Base-by-base conservation (phyloP, 768 basidiomycete species). In the Amyloporia xantha region DNA sequence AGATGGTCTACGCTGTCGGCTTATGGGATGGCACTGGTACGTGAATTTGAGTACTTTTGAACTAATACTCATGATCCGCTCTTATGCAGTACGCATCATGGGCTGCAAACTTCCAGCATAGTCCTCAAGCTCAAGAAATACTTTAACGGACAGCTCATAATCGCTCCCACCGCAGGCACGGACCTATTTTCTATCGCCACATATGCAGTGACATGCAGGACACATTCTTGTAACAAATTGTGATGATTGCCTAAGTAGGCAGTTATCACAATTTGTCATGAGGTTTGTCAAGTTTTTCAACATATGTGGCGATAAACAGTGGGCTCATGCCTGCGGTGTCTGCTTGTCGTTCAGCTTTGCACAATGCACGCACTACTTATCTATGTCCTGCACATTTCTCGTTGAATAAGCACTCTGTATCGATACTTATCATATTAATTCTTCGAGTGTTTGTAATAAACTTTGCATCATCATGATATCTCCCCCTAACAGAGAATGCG, bases 1-100 rank as follows among this genome's bases (percentile, higher is more conserved):
- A 93, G 64, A 91, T 92, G 91, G 63, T 92, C 54, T 86, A 81
- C 57, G 86, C 79, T 15, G 62, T 83, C 13, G 88, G 88, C 7
- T 77, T 78, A 38, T 76, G 83, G 43, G 88, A 91, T 62, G 88
- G 89, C 13, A 73, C 63, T 25, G 64, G 68, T 68, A 41, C 49
- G 68, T 63, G n/a, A n/a, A 19, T 13, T 38, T 20, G 25, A 23
- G 15, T 7, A 47, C 12, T n/a, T n/a, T 24, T 12, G 40, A 17
- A n/a, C n/a, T n/a, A n/a, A 48, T 24, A 41, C 53, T 52, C 47
- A 56, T 50, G 37, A 43, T 40, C 30, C 49, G 26, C 48, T 38
- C 45, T 51, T n/a, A 46, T 15, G n/a, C 52, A 78, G 80, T 82
- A 43, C 75, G 74, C 49, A 71, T 82, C 52, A 72, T 73, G 48